These are phyloP conservation scores for Xylaria nigripes DNA, from an alignment of 495 filamentous ascomycete genomes.

Conservation along the genomic window DNA sequence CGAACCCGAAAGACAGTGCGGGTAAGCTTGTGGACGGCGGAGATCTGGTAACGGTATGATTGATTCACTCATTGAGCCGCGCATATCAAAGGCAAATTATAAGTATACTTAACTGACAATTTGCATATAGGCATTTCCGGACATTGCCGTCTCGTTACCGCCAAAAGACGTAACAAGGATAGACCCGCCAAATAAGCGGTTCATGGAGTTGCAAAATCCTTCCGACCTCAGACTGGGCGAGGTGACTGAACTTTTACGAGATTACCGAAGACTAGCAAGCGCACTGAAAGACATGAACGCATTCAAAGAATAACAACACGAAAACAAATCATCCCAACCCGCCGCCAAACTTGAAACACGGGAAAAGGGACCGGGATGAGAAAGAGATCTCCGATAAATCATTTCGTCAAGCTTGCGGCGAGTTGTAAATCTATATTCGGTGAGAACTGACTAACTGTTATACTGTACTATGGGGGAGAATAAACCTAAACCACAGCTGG, in stretches of 20 bases:
- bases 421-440: not conserved
- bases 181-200: constrained; percentile 66
- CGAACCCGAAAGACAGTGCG: constrained; percentile 19
- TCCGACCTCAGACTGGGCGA: constrained; percentile 75
- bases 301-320: constrained; percentile 32
- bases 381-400: not conserved
- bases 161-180: constrained; percentile 48
- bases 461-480: no score
- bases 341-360: no score
- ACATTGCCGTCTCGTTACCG: constrained; percentile 45
- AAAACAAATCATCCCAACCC: not conserved
- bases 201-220: constrained; percentile 70
- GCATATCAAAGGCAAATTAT: not conserved
- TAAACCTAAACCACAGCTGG: no score
- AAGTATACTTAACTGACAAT: not conserved
- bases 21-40: constrained; percentile 34
- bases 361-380: no score
- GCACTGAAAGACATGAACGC: constrained; percentile 55
- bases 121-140: constrained; percentile 46
- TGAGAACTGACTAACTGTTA: no score
- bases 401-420: not conserved
- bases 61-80: not conserved
- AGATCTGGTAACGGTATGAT: constrained; percentile 42
- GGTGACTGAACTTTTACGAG: constrained; percentile 69
- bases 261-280: constrained; percentile 76